Evolutionary conservation across 305 asterid genomes (phyloP), one percentile per base, ranked within the genome.

Genomic region (Caryopteris hybrid): DNA sequence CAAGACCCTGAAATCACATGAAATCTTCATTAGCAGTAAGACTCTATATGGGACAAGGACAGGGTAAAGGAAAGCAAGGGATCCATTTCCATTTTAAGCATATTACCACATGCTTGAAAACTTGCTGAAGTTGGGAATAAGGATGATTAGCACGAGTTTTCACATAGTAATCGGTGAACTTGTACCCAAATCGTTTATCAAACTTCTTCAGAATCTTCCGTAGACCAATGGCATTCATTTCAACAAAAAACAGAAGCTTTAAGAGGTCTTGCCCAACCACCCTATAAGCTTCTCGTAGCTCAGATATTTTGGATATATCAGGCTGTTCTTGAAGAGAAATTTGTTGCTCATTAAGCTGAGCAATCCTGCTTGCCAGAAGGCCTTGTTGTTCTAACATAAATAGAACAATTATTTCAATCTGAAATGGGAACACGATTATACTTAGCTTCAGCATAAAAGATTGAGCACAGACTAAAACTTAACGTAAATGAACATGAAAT

Each of bases 61-160:
- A 56, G 14, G 43, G 21, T 56, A 56, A 55, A 6, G 18, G 57
- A 64, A 68, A 66, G 53, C 21, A 54, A 42, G 18, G 47, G 54
- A 61, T 23, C 47, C 27, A 56, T 57, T 68, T 59, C 59, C 53
- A 74, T 66, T 74, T n/a, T 48, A 61, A 51, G 34, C 56, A 51
- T 45, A 69, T 82, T 87, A 94, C 99, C 98, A 94, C 99, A 74
- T 94, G 99, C 85, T 91, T 94, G 82, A 91, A 89, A 50, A 94
- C 93, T 83, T 91, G 97, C 83, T 84, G 96, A 66, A 94, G 99
- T 75, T 89, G 99, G 61, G 99, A 94, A 79, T 89, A 91, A 52
- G 99, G 99, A 79, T 94, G 98, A 81, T 87, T 87, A 17, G 98
- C 96, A 61, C 99, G 96, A 62, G 99, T 91, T 76, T 87, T 91